Base-by-base conservation (phyloP, 129 eudicot genomes). In the Pseudognaphalium luteoalbum region DNA sequence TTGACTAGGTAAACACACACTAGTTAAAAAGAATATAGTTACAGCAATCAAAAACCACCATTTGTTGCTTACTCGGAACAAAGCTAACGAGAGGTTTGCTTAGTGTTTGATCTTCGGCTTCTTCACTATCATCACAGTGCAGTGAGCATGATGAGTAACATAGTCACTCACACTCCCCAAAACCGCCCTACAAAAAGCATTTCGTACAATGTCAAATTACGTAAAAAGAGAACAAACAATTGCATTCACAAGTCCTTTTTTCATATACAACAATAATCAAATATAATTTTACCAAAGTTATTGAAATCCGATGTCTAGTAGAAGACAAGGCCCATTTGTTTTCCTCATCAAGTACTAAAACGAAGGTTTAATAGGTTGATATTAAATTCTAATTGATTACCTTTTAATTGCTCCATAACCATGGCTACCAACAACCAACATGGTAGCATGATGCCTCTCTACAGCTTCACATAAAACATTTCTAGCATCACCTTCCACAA, bases 161-260 rank as follows among this genome's bases (percentile, higher is more conserved):
- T 92, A 92, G 78, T 92, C 98, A 39, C 96, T 92, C 41, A 92
- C 97, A 50, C 97, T 92, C 7, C 97, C 97, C 85, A 92, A 77
- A 63, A 92, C 96, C 78, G 97, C 93, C 96, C 97, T 92, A 83
- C 83, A 86, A 72, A 39, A 57, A 67, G 7, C 35, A 78, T 15
- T 52, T 30, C 11, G 44, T 67, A 19, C 22, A 2, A 3, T 8
- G 73, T 80, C 64, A 70, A 28, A 69, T 16, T 11, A 25, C 9
- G 59, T 22, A 35, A 30, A 14, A 16, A 8, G n/a, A 3, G 1
- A 14, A 7, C 12, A 57, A 34, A 8, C 29, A 62, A 12, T 47
- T 14, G 17, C 54, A 12, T 47, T 47, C 41, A 35, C 0, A 22
- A 73, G 68, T 34, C 20, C 12, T 34, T 33, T 32, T 57, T 72